Base-by-base conservation (phyloP, 2,329 filamentous ascomycete genomes). In the Colletotrichum tamarilloi region DNA sequence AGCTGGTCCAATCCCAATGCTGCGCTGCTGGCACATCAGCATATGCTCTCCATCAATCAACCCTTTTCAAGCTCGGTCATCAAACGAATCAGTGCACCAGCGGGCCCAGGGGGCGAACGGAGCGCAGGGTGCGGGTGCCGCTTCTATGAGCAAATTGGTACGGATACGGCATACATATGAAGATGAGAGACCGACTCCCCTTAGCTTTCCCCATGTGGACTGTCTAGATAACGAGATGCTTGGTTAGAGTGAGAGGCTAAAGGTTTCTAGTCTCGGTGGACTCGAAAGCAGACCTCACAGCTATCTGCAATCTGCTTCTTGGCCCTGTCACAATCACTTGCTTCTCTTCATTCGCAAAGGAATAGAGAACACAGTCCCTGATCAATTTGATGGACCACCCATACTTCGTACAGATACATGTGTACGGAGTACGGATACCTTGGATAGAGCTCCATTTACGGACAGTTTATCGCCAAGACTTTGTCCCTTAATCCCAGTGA, bases 41-140 rank as follows among this genome's bases (percentile, higher is more conserved):
- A 38, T 49, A 32, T 26, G 16, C 32, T 68, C 49, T 49, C 62
- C 56, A n/a, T 67, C 68, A 46, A 55, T 46, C 68, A 59, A 56
- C 38, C 53, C 66, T 69, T 38, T 52, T 42, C 66, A 56, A 59
- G 66, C 38, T 72, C 52, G 64, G 68, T 68, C 69, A 72, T 69
- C 69, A 60, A 63, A 69, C 55, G 32, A 69, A 64, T 59, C 59
- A 72, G 69, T 72, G 69, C 69, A 55, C 59, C 59, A 32, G 57
- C 65, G 62, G 58, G 65, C 58, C 38, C 53, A 42, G 64, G 49
- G 49, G 55, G 56, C 52, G 49, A 60, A 62, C 63, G 35, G 52
- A 62, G 28, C 49, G 26, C 30, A 58, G 53, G 52, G 57, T 46
- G 58, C 69, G 53, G 65, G 65, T 38, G 6, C 28, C 59, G 22